A percentile compares a stretch with the other conserved stretches of the same genome.
Evolutionary conservation across 2,329 filamentous ascomycete genomes (phyloP).

Genomic region (Chlorencoelia australis): DNA sequence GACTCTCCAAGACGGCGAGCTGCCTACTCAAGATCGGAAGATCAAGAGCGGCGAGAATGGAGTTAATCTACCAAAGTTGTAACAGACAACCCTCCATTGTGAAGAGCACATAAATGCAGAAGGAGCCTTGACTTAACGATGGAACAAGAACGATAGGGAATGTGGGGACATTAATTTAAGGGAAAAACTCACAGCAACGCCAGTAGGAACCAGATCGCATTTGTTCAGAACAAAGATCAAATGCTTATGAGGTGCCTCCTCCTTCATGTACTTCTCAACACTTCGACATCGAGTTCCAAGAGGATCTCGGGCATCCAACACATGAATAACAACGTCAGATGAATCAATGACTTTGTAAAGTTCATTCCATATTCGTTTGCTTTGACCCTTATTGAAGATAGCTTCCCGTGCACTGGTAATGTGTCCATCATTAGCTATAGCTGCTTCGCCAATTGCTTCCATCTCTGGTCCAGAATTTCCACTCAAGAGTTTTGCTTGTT

Average conservation of each 20-base stretch:
- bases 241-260: conserved; percentile 94
- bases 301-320: conserved; percentile 82
- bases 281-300: conserved; percentile 82
- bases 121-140: conserved; percentile 84
- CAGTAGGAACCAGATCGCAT: conserved; percentile 84
- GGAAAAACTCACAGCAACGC: conserved; percentile 87
- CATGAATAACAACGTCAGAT: conserved; percentile 91
- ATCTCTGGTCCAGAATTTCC: conserved; percentile 51
- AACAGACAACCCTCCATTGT: conserved; percentile 86
- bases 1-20: conserved; percentile 77
- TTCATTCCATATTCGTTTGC: conserved; percentile 95
- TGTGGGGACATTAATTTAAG: neutral
- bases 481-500: conserved; percentile 67
- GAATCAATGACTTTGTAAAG: conserved; percentile 92
- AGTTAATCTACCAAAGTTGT: conserved; percentile 96
- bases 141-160: conserved; percentile 16
- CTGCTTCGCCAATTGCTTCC: conserved; percentile 36
- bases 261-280: conserved; percentile 85
- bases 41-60: conserved; percentile 52
- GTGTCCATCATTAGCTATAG: conserved; percentile 32
- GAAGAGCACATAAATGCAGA: conserved; percentile 48
- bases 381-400: conserved; percentile 90
- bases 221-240: conserved; percentile 85
- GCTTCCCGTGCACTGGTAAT: conserved; percentile 64
- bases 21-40: conserved; percentile 59